These are phyloP conservation scores for Moesziomyces sp. DNA, from an alignment of 1,284 basidiomycete species.

Conservation along the genomic window DNA sequence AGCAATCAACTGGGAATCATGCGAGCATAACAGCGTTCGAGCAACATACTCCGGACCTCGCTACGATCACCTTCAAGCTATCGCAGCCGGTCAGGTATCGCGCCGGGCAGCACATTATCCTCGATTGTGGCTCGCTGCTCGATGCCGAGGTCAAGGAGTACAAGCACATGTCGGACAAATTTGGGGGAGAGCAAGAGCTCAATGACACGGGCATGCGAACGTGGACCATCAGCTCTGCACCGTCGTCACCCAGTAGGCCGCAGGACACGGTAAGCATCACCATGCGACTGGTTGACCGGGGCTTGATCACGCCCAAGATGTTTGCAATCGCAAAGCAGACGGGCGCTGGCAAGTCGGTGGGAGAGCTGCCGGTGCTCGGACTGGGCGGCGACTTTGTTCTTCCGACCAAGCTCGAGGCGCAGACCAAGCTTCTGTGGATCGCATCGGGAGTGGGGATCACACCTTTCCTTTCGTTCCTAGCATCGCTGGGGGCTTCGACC, in stretches of 20 bases:
- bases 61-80: constrained; percentile 26
- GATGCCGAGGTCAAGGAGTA: constrained; percentile 30
- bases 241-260: background rate
- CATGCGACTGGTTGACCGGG: constrained; percentile 22
- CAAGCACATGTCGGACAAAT: constrained; percentile 43
- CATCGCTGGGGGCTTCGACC: background rate
- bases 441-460: constrained; percentile 29
- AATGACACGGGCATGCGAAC: constrained; percentile 39
- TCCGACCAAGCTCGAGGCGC: background rate
- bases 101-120: constrained; percentile 43
- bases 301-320: constrained; percentile 28
- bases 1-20: background rate
- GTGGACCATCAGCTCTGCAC: constrained; percentile 43
- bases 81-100: constrained; percentile 13
- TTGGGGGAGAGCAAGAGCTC: constrained; percentile 39
- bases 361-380: constrained; percentile 25
- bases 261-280: constrained; percentile 19
- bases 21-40: constrained; percentile 15
- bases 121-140: constrained; percentile 30
- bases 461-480: constrained; percentile 28
- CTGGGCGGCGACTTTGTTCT: constrained; percentile 31
- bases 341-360: background rate
- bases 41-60: constrained; percentile 12
- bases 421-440: constrained; percentile 18
- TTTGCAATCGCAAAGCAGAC: constrained; percentile 10